Base-by-base conservation (phyloP, 352 stramenopile species). In the Globisporangium alternatum region DNA sequence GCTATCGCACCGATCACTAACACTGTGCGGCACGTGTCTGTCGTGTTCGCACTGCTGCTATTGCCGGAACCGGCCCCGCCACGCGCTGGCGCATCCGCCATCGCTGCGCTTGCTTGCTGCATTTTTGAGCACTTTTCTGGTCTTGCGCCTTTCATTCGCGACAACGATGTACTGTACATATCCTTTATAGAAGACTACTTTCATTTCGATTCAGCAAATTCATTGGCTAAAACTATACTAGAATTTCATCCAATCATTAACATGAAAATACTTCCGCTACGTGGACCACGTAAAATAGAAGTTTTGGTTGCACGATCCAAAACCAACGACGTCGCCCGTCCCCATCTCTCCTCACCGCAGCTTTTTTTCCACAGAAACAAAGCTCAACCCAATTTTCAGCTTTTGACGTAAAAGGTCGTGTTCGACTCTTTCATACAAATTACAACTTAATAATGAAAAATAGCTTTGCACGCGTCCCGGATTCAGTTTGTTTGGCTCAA, bases 1-100 rank as follows among this genome's bases (percentile, higher is more conserved):
- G 15, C 12, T 19, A n/a, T 64, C 33, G 31, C 47, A 93, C 85
- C 85, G 19, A 93, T 91, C 41, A 93, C 68, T 31, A 93, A 56
- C 21, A 84, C 81, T 15, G 77, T 87, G 44, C 81, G 78, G 15
- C 71, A 71, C 25, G 44, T 49, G 9, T 80, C 68, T 19, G 67
- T 51, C 5, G 66, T 47, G 19, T 55, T 69, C 2, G 53, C 0
- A 12, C 15, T 48, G 28, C 28, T 12, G 39, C 56, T 41, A 21
- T 33, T 54, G 39, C 12, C 19, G 22, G 22, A 6, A 15, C 12
- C 31, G 3, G 17, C 5, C 6, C 10, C n/a, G 13, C 15, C 56
- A n/a, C 21, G 43, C 9, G 56, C 4, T 10, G 39, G 48, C 41
- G 64, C 64, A 4, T 61, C 43, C 56, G 54, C 57, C 64, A 69